Base-by-base conservation (phyloP, 768 basidiomycete genomes). In the Mycena venus region DNA sequence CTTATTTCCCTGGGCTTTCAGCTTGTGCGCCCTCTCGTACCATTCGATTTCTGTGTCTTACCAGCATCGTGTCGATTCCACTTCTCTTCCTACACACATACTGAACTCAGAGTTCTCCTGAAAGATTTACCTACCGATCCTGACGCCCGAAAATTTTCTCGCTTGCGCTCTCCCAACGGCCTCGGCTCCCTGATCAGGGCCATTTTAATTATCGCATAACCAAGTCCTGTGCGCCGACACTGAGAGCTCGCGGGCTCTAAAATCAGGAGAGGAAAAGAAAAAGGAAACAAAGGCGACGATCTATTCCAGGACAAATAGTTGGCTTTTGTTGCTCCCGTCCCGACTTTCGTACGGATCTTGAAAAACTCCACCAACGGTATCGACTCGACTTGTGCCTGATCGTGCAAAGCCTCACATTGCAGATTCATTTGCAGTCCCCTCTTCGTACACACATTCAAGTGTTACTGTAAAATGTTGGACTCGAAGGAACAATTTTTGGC, bases 1-100 rank as follows among this genome's bases (percentile, higher is more conserved):
- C 21, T 59, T 59, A 36, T 36, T 59, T 59, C 34, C 56, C 34
- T 59, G 56, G 56, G 56, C 56, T 59, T 36, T 59, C 56, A 59
- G 56, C 56, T 23, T 59, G 21, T 59, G 56, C 34, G n/a, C 56
- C 34, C 56, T 59, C 56, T n/a, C 34, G 56, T 36, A 59, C 17
- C 36, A 36, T 59, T 59, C 19, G 34, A 59, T 58, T 58, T 58
- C 31, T 14, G 32, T 58, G 55, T 58, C 55, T 32, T 29, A 32
- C 31, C 55, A 58, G 21, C 21, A 32, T 32, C 21, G 19, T 58
- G 55, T 58, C 55, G 10, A 58, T 58, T 58, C 31, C n/a, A 32
- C 55, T 58, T 58, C 55, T 58, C 55, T 34, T 34, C 29, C 19
- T 15, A 32, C 31, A 34, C 55, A 58, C 31, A 34, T 58, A 21